A percentile compares a stretch with the other conserved stretches of the same genome.
Evolutionary conservation across 2,329 filamentous ascomycete species (phyloP).

Genomic region (Westerdykella ornata): DNA sequence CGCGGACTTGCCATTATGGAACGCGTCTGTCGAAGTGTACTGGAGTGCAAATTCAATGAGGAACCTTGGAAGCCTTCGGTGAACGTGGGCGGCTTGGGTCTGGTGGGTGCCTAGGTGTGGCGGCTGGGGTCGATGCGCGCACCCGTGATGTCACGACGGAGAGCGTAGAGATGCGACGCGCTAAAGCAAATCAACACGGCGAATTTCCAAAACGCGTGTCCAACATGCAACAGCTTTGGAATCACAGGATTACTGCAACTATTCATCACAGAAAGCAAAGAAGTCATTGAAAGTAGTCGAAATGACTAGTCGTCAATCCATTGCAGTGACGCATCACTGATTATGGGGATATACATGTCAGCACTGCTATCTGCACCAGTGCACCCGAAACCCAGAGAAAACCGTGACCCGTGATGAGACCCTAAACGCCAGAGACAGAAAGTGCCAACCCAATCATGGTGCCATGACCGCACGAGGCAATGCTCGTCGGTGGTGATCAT

Average conservation of each 20-base stretch:
- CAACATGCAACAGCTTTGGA: too few species aligned
- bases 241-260: too few species aligned
- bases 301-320: constrained; percentile 30
- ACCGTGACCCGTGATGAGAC: constrained; percentile 29
- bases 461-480: constrained; percentile 20
- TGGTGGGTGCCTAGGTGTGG: too few species aligned
- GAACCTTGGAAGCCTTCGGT: too few species aligned
- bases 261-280: background rate
- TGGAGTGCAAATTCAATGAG: too few species aligned
- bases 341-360: constrained; percentile 36
- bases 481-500: constrained; percentile 17
- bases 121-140: background rate
- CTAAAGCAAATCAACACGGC: background rate
- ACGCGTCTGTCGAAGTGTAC: too few species aligned
- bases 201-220: too few species aligned
- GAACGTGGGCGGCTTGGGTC: too few species aligned
- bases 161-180: too few species aligned
- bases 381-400: constrained; percentile 31
- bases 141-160: background rate
- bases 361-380: constrained; percentile 25
- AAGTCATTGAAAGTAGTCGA: constrained; percentile 9
- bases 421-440: constrained; percentile 32
- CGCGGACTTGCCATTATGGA: background rate
- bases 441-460: constrained; percentile 20
- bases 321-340: constrained; percentile 31